Evolutionary conservation across 2,329 filamentous ascomycete species (phyloP).

Genomic region (Venturia asperata): DNA sequence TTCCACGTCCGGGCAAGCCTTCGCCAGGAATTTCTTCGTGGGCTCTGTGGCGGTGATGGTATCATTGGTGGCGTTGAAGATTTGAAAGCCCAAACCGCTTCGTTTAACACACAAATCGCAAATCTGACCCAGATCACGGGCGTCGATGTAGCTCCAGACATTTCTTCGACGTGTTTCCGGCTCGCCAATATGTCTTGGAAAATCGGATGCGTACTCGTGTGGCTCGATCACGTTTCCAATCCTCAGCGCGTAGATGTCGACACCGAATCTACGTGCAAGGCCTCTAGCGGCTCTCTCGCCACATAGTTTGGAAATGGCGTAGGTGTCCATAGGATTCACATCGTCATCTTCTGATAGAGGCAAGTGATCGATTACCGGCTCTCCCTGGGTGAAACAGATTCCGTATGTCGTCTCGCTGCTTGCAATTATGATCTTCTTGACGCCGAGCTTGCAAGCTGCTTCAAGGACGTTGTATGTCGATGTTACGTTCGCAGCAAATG

Average conservation of each 20-base stretch:
- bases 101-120: constrained; percentile 48
- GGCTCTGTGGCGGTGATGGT: constrained; percentile 50
- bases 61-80: constrained; percentile 59
- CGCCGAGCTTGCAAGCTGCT: constrained; percentile 53
- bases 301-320: constrained; percentile 54
- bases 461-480: constrained; percentile 58
- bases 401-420: constrained; percentile 55
- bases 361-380: constrained; percentile 50
- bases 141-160: constrained; percentile 58
- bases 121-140: constrained; percentile 55
- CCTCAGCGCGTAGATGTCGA: constrained; percentile 54
- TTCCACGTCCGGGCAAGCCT: constrained; percentile 42
- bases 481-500: constrained; percentile 49
- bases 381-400: constrained; percentile 54
- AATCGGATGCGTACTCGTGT: constrained; percentile 51
- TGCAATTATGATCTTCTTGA: constrained; percentile 56
- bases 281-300: constrained; percentile 51
- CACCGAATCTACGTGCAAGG: constrained; percentile 49
- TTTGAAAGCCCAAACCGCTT: constrained; percentile 52
- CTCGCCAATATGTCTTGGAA: constrained; percentile 44
- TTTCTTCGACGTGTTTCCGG: constrained; percentile 49
- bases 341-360: constrained; percentile 54
- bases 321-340: constrained; percentile 54
- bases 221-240: constrained; percentile 57
- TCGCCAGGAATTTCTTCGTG: constrained; percentile 47